These are phyloP conservation scores for Botrytis squamosa DNA, from an alignment of 2,329 filamentous ascomycete species.

Conservation along the genomic window DNA sequence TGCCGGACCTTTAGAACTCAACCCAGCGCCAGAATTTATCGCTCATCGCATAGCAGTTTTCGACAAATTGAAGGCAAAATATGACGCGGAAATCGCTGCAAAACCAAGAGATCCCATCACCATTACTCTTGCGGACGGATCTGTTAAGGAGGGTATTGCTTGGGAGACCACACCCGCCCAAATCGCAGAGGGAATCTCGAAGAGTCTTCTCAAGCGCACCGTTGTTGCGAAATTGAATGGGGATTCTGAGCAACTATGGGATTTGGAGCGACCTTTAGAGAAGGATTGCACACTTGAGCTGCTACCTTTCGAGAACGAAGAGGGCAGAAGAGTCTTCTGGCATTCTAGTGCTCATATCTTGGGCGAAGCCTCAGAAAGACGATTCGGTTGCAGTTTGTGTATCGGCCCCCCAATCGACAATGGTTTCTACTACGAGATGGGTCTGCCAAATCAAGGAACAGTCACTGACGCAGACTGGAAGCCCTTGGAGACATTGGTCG, in stretches of 20 bases:
- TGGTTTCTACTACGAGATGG: conserved; percentile 98
- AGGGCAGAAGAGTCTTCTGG: conserved; percentile 94
- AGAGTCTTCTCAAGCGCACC: conserved; percentile 79
- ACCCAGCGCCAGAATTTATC: conserved; percentile 70
- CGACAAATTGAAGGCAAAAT: conserved; percentile 80
- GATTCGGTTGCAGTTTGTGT: conserved; percentile 88
- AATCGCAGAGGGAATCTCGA: conserved; percentile 77
- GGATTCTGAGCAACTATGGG: conserved; percentile 72
- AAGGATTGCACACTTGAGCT: conserved; percentile 81
- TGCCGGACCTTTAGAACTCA: conserved; percentile 47
- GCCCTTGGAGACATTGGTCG: conserved; percentile 75
- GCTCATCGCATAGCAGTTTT: conserved; percentile 83
- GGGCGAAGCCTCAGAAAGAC: conserved; percentile 88
- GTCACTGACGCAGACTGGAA: conserved; percentile 80
- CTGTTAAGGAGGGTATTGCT: conserved; percentile 69
- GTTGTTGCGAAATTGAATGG: conserved; percentile 85
- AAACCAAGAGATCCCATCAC: conserved; percentile 73
- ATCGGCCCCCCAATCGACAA: conserved; percentile 90
- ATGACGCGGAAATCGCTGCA: conserved; percentile 70
- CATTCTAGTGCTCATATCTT: conserved; percentile 93
- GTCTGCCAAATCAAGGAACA: conserved; percentile 65
- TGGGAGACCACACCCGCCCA: conserved; percentile 88
- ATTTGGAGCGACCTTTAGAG: conserved; percentile 87
- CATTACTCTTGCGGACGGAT: conserved; percentile 71
- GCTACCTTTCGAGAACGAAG: conserved; percentile 71